Percentiles rank a stretch among this genome's conserved stretches.
Evolutionary conservation across 2,329 filamentous ascomycete species (phyloP).

Genomic region (Fusarium tuaranense): DNA sequence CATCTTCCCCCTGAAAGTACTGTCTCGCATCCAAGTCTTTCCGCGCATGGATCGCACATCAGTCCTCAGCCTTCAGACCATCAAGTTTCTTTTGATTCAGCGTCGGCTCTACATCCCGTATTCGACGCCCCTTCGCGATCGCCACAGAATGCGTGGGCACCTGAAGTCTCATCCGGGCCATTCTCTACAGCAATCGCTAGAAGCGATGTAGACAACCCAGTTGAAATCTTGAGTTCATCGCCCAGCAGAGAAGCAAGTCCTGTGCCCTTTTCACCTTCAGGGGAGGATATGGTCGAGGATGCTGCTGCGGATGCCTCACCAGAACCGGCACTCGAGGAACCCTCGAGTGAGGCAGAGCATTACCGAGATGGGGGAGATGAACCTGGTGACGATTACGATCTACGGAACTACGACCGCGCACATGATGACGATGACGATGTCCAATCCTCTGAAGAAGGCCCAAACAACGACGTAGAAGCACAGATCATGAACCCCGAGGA

Average conservation of each 20-base stretch:
- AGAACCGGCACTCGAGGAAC: conserved; percentile 21
- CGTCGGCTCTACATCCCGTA: conserved; percentile 16
- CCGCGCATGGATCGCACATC: conserved; percentile 15
- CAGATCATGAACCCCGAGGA: conserved; percentile 36
- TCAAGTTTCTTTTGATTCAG: conserved; percentile 19
- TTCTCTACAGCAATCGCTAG: conserved; percentile 17
- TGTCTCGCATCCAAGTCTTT: conserved; percentile 19
- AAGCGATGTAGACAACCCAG: conserved; percentile 34
- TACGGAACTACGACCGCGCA: conserved; percentile 48
- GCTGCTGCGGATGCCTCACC: conserved; percentile 6
- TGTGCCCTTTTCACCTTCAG: conserved; percentile 13
- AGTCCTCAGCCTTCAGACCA: not conserved
- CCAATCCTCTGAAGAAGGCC: conserved; percentile 45
- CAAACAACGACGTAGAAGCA: conserved; percentile 41
- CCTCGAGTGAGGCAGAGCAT: conserved; percentile 36
- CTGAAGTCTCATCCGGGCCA: conserved; percentile 12
- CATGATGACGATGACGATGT: conserved; percentile 50
- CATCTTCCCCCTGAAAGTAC: conserved; percentile 8
- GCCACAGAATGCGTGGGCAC: conserved; percentile 24
- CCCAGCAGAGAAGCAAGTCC: conserved; percentile 25
- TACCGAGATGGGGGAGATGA: conserved; percentile 44
- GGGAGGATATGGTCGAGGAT: conserved; percentile 8
- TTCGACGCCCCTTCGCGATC: conserved; percentile 17
- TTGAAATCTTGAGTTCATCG: conserved; percentile 41
- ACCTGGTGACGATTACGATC: conserved; percentile 50